phyloP scores from a whole-genome alignment of 2,329 filamentous ascomycete species.

The Aspergillus thermomutatus region DNA sequence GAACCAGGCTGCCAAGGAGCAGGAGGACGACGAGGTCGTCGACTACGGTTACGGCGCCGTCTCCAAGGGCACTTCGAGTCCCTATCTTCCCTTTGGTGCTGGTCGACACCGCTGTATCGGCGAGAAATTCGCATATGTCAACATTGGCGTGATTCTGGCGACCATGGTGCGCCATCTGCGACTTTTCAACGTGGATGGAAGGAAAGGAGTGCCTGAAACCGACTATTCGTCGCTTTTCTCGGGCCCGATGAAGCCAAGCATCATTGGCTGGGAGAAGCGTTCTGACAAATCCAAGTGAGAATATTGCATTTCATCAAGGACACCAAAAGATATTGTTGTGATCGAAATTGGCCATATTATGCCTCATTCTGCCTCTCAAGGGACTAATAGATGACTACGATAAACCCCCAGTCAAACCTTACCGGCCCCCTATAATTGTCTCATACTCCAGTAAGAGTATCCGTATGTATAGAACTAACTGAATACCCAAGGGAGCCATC shows the following conservation, averaged over 20 bases:
- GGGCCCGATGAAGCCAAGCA: neutral
- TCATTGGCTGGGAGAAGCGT: neutral
- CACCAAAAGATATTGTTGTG: neutral
- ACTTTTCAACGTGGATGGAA: conserved; percentile 56
- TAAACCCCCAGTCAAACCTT: too few species aligned
- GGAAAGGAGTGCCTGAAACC: conserved; percentile 56
- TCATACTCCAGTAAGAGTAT: neutral
- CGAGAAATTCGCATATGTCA: conserved; percentile 72
- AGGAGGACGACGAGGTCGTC: conserved; percentile 53
- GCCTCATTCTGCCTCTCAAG: neutral
- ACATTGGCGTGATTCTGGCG: conserved; percentile 63
- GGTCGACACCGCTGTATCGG: conserved; percentile 72
- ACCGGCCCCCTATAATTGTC: neutral
- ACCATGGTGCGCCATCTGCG: conserved; percentile 61
- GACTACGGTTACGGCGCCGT: conserved; percentile 62
- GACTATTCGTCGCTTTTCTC: conserved; percentile 51
- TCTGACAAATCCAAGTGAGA: neutral
- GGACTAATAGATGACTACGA: too few species aligned
- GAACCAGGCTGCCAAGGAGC: conserved; percentile 30
- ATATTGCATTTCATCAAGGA: neutral
- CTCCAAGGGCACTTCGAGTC: conserved; percentile 58
- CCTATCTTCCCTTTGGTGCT: conserved; percentile 70
- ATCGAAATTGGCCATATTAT: neutral
- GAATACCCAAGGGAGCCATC: neutral
- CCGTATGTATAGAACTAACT: neutral